A percentile compares a stretch with the other conserved stretches of the same genome.
These are phyloP conservation scores for Melastoma candidum DNA, from an alignment of 441 rosid species.

Conservation along the genomic window DNA sequence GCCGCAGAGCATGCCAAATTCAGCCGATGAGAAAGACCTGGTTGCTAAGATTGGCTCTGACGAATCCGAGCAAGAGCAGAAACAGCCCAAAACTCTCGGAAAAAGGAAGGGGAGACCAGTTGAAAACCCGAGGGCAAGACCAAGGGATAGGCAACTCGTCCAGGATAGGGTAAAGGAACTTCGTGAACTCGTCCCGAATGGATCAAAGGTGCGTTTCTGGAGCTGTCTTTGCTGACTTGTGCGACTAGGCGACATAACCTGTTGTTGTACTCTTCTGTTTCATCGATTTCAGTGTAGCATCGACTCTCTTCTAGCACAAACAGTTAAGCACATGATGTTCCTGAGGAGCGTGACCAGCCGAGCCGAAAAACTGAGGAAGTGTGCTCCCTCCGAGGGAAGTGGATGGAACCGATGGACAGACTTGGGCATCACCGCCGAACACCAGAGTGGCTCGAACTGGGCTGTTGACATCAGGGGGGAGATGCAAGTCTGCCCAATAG, in stretches of 20 bases:
- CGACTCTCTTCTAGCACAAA: slow-evolving; percentile 47
- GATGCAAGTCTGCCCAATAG: slow-evolving; percentile 36
- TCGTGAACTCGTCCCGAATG: slow-evolving; percentile 52
- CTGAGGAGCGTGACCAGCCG: slow-evolving; percentile 39
- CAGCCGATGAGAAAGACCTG: slow-evolving; percentile 17
- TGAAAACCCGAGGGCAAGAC: slow-evolving; percentile 43
- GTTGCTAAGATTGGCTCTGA: slow-evolving; percentile 7
- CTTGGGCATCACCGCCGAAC: slow-evolving; percentile 13
- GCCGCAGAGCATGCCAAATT: slow-evolving; percentile 1
- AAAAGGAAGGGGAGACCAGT: slow-evolving; percentile 38
- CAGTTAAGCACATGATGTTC: slow-evolving; percentile 48
- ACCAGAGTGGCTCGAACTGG: slow-evolving; percentile 33
- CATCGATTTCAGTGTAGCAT: slow-evolving; percentile 52
- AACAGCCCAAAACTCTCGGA: slow-evolving; percentile 16
- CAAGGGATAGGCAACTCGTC: slow-evolving; percentile 63
- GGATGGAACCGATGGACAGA: slow-evolving; percentile 20
- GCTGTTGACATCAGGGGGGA: slow-evolving; percentile 37
- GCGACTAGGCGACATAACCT: neutral
- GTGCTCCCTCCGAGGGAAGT: slow-evolving; percentile 35
- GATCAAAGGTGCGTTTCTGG: slow-evolving; percentile 37
- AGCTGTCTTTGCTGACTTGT: neutral
- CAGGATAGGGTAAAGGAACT: slow-evolving; percentile 66
- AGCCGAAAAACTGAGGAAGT: slow-evolving; percentile 41
- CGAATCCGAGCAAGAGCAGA: slow-evolving; percentile 10
- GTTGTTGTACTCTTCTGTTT: neutral